Evolutionary conservation across 2,329 filamentous ascomycete species (phyloP).

Genomic region (Aureobasidium sp.): DNA sequence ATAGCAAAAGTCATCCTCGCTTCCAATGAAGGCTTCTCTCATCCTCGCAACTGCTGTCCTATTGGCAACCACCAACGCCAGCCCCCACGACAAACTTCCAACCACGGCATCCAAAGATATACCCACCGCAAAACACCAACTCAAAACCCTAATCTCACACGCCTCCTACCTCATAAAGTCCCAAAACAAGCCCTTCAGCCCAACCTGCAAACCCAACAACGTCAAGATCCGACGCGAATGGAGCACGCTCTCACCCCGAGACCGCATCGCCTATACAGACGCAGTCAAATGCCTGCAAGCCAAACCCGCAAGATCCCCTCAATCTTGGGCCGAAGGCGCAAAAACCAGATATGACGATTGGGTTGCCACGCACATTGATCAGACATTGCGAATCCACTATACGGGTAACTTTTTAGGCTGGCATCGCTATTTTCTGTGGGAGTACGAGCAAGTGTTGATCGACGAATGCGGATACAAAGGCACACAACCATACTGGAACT

Average conservation of each 20-base stretch:
- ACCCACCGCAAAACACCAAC: neutral
- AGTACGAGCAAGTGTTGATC: constrained; percentile 33
- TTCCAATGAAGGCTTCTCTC: neutral
- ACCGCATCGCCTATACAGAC: constrained; percentile 23
- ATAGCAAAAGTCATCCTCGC: neutral
- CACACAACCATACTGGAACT: constrained; percentile 45
- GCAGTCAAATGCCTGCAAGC: constrained; percentile 23
- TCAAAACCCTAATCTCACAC: neutral
- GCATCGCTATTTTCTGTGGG: constrained; percentile 35
- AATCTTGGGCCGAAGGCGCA: constrained; percentile 16
- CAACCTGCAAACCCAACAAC: neutral
- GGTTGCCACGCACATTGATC: constrained; percentile 19
- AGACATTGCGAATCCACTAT: constrained; percentile 17
- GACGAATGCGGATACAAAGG: constrained; percentile 36
- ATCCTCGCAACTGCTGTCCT: neutral
- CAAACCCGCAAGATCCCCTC: constrained; percentile 24
- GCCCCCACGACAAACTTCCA: neutral
- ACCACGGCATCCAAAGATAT: neutral
- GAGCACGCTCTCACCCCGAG: constrained; percentile 19
- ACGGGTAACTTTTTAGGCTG: constrained; percentile 31
- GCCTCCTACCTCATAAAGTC: constrained; percentile 3
- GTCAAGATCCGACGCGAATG: constrained; percentile 20
- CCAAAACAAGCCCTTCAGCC: neutral
- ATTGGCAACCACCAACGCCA: neutral
- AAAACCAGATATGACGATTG: constrained; percentile 20